Evolutionary conservation across 495 filamentous ascomycete species (phyloP), one percentile per base, ranked within the genome.

Genomic region (Aspergillus biplanus): DNA sequence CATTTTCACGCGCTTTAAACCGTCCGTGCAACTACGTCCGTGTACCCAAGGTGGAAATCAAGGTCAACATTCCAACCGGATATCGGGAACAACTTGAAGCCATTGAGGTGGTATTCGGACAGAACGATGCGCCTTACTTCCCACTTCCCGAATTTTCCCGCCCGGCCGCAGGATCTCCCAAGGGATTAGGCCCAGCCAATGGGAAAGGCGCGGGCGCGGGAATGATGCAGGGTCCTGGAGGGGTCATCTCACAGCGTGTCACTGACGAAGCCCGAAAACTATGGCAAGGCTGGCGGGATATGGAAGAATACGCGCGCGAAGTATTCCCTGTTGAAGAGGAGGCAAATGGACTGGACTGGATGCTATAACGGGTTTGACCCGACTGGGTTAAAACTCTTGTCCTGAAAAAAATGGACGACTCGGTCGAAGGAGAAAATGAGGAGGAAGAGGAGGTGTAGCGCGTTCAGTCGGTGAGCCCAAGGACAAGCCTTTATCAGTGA

Each of bases 221-320:
- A 18, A 83, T 86, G 55, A 80, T 85, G 72, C 86, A 90, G 66
- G 68, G 81, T 70, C 69, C 81, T 80, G 66, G 89, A 82, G 71
- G 78, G 65, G 79, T 80, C 7, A 71, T 80, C 27, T 80, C 78
- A 48, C 73, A 73, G 52, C 67, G 87, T 67, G 82, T 90, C 76
- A 91, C 92, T 5, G 81, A 85, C 33, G 86, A 91, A 58, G 89
- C 92, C 8, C 77, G 91, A 59, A 82, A 88, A 63, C 75, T 98
- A 48, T 98, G 95, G 95, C 90, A 96, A 68, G 95, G 94, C 6
- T 90, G 90, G 71, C 83, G 95, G 44, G 90, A 93, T 42, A 85
- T 99, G 71, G 93, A 98, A 69, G 95, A 98, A 73, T 99, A 98
- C 75, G 95, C 94, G 33, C 84, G 92, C 21, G 95, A 99, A 69